Conservation (phyloP, 202 grass and related monocot genomes). For the Zizania palustris region DNA sequence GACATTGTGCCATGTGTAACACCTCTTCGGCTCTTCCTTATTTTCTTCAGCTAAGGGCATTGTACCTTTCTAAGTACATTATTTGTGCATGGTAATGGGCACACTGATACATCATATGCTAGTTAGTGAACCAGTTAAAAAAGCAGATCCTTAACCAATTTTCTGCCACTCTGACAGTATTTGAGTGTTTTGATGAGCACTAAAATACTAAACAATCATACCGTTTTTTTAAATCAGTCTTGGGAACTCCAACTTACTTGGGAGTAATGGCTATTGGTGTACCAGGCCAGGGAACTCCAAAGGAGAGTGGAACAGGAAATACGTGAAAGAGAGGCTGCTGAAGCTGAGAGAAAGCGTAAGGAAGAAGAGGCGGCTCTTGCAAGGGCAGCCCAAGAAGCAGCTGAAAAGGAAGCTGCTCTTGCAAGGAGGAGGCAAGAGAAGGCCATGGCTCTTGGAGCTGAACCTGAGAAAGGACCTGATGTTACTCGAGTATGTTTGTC, state of each 20-base stretch:
- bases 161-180: background rate
- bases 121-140: background rate
- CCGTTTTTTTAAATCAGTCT: background rate
- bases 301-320: slow-evolving; percentile 79
- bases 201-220: background rate
- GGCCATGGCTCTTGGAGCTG: slow-evolving; percentile 84
- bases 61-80: background rate
- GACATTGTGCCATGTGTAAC: background rate
- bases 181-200: slow-evolving; percentile 1
- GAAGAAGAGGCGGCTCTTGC: slow-evolving; percentile 77
- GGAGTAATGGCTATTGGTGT: background rate
- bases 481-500: slow-evolving; percentile 71
- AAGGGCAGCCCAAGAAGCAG: slow-evolving; percentile 84
- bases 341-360: slow-evolving; percentile 78
- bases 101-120: background rate
- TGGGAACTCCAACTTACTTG: background rate
- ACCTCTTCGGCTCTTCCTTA: background rate
- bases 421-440: slow-evolving; percentile 93
- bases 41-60: slow-evolving; percentile 10
- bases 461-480: slow-evolving; percentile 91
- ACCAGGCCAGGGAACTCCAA: slow-evolving; percentile 83
- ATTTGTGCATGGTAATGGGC: background rate
- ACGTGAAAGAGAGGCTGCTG: slow-evolving; percentile 76
- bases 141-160: background rate
- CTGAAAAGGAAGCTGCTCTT: slow-evolving; percentile 91